phyloP scores from a whole-genome alignment of 176 grass and related monocot species.

The maize (Zea mays) region Zm-B73-REFERENCE-NAM-5.0 NC_050100.1:78307501-78308000 shows the following conservation, averaged over 20 bases:
- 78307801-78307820: conserved; percentile 76
- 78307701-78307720: background rate
- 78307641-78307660: conserved; percentile 27
- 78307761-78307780: too few relatives aligned
- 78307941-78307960: background rate
- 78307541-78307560: conserved; percentile 65
- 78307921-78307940: background rate
- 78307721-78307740: conserved; percentile 40
- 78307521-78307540: conserved; percentile 36
- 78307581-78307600: conserved; percentile 59
- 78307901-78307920: conserved; percentile 30
- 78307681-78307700: background rate
- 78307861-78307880: conserved; percentile 64
- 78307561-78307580: conserved; percentile 67
- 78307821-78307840: conserved; percentile 58
- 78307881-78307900: conserved; percentile 69
- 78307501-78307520: background rate
- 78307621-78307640: conserved; percentile 62
- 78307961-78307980: background rate
- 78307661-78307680: background rate
- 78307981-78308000: conserved; percentile 21
- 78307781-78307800: conserved; percentile 5
- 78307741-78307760: conserved; percentile 62
- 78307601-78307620: conserved; percentile 63
- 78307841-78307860: conserved; percentile 60